Evolutionary conservation across 176 grass and related monocot species (phyloP), one percentile per base, ranked within the genome.

Genomic region (Oryza coarctata): DNA sequence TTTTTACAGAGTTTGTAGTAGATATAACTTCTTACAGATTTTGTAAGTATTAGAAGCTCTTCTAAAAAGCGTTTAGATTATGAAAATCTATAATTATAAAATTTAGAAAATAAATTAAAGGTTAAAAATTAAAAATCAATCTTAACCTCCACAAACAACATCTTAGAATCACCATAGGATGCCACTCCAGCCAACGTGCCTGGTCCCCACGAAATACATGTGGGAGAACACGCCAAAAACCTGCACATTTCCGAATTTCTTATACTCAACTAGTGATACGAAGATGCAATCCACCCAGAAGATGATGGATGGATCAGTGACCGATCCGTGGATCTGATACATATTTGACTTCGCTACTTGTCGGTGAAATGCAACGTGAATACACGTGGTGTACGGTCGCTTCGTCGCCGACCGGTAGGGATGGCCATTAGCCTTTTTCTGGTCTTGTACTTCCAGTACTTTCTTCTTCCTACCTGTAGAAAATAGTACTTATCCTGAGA

Each of bases 351-450:
- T 25, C 41, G 5, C 43, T 23, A 5, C 43, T 17, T 32, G 76
- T 80, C 76, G 76, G 76, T 30, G 76, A 41, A 34, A 65, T 4
- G 44, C 23, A 0, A 23, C 33, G 79, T 71, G 66, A 30, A 40
- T n/a, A 43, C 77, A 86, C 77, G 44, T 86, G 77, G 61, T 18
- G 4, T 26, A 57, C 65, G 29, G 32, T 55, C 20, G 49, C 49
- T 18, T 55, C 13, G 6, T 6, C 49, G 49, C 49, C 49, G 49
- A 6, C 49, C 49, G 18, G 49, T 55, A 22, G 50, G 50, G 50
- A 55, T 55, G 50, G 18, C 17, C 20, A 22, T 1, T 17, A 52
- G 14, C 47, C 15, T 6, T 49, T n/a, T 49, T 18, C 45, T 49
- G 45, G 4, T 52, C 7, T 22, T 52, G 50, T n/a, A 55, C 50